Percentiles rank a stretch among this genome's conserved stretches.
Conservation (phyloP, 257 asterid genomes). For the Primulina huaijiensis region DNA sequence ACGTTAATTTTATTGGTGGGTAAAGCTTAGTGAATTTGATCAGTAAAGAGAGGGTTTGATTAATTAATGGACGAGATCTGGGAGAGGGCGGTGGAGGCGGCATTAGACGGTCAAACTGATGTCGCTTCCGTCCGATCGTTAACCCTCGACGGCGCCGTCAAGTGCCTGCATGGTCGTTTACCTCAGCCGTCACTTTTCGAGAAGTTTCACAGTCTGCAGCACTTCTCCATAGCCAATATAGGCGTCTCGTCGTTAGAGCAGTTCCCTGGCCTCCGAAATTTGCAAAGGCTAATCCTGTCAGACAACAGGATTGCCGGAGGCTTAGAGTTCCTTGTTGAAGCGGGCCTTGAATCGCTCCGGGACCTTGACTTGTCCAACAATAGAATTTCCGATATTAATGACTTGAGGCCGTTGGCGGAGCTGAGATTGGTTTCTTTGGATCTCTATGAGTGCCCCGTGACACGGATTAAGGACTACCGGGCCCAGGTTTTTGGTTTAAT, state of each 20-base stretch:
- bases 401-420: slow-evolving; percentile 78
- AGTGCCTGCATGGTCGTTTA: slow-evolving; percentile 88
- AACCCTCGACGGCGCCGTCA: slow-evolving; percentile 88
- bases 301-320: slow-evolving; percentile 94
- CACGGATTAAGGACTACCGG: slow-evolving; percentile 82
- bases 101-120: slow-evolving; percentile 84
- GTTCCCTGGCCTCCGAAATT: slow-evolving; percentile 67
- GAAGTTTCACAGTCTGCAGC: slow-evolving; percentile 76
- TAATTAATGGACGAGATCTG: slow-evolving; percentile 84
- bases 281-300: slow-evolving; percentile 70
- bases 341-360: slow-evolving; percentile 66
- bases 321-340: slow-evolving; percentile 67
- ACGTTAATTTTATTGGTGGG: slow-evolving; percentile 9
- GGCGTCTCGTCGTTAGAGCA: slow-evolving; percentile 85
- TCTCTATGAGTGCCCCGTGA: slow-evolving; percentile 91
- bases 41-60: slow-evolving; percentile 15
- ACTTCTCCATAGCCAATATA: slow-evolving; percentile 79
- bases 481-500: slow-evolving; percentile 84
- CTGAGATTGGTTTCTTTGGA: slow-evolving; percentile 80
- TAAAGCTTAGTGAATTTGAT: slow-evolving; percentile 15
- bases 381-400: slow-evolving; percentile 71
- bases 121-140: slow-evolving; percentile 58
- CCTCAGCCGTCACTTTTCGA: slow-evolving; percentile 90
- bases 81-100: slow-evolving; percentile 92
- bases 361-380: slow-evolving; percentile 97